Base-by-base conservation (phyloP, 192 early-diverging fungal species). In the Coemansia biformis region DNA sequence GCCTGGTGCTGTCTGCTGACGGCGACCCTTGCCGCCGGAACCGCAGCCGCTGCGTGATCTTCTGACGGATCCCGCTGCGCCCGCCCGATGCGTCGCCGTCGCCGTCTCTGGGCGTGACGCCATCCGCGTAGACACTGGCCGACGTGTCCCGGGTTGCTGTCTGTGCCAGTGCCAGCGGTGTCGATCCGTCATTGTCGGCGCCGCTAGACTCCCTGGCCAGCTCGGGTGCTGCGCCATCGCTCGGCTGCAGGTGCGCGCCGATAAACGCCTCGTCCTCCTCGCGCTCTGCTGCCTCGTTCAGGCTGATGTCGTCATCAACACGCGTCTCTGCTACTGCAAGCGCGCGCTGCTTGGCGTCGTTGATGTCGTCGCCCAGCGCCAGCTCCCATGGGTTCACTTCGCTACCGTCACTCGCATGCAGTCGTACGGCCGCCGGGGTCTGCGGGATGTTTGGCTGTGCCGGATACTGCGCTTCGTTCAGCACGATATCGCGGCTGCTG, bases 1-100 rank as follows among this genome's bases (percentile, higher is more conserved):
- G n/a, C n/a, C n/a, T n/a, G n/a, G n/a, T n/a, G n/a, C n/a, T n/a
- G 23, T 43, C 44, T 19, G 36, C 48, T 9, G 29, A 30, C 7
- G 5, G 48, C 33, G 55, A 26, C 16, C 31, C 50, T 8, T 44
- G 46, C 11, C 37, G 40, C 38, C 66, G 59, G 22, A 69, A 33
- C n/a, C 59, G 54, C 42, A 69, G 54, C 48, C 45, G 50, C 16
- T 57, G 58, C 21, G 66, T 51, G 26, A 69, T 55, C 42, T 41
- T 52, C n/a, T 53, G 39, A 9, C 66, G 53, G 18, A 58, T 37
- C 0, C 59, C 54, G 28, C 65, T 38, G 18, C 42, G 28, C 15
- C 31, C 46, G 12, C 40, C 34, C 18, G 28, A 28, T 11, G 29
- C 14, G 28, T 55, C 38, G 2, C 22, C 36, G 21, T 8, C 14